Conservation (phyloP, 2,329 filamentous ascomycete species). For the Pseudopithomyces chartarum region DNA sequence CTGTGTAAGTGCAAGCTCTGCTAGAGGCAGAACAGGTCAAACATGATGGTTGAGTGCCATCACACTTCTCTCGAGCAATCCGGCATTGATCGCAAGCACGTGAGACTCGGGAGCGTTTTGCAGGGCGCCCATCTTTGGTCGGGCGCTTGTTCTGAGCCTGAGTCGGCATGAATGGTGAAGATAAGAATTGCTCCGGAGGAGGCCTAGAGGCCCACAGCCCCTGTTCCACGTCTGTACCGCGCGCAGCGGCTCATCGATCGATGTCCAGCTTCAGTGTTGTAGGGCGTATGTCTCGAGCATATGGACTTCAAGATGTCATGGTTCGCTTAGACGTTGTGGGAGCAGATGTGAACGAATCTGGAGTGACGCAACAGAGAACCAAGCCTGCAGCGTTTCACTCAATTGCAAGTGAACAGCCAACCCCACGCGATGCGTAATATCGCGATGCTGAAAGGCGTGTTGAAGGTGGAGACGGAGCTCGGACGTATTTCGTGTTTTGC, state of each 20-base stretch:
- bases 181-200: not conserved
- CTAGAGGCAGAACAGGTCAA: slow-evolving; percentile 68
- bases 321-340: not conserved
- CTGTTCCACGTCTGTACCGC: not conserved
- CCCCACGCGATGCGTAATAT: slow-evolving; percentile 4
- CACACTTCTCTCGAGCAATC: slow-evolving; percentile 72
- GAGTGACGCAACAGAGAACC: not conserved
- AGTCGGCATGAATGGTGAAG: slow-evolving; percentile 2
- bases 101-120: slow-evolving; percentile 67
- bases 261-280: not conserved
- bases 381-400: not conserved
- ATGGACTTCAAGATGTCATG: not conserved
- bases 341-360: not conserved
- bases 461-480: not conserved
- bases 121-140: slow-evolving; percentile 22
- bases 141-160: slow-evolving; percentile 1
- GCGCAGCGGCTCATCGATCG: not conserved
- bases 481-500: slow-evolving; percentile 1
- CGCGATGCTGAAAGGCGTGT: slow-evolving; percentile 6
- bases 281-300: not conserved
- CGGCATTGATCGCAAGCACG: slow-evolving; percentile 73
- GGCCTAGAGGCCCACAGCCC: slow-evolving; percentile 3
- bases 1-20: slow-evolving; percentile 72
- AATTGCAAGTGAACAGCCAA: not conserved
- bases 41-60: slow-evolving; percentile 70